Evolutionary conservation across 257 asterid species (phyloP).

Genomic region (Solanum appendiculatum): DNA sequence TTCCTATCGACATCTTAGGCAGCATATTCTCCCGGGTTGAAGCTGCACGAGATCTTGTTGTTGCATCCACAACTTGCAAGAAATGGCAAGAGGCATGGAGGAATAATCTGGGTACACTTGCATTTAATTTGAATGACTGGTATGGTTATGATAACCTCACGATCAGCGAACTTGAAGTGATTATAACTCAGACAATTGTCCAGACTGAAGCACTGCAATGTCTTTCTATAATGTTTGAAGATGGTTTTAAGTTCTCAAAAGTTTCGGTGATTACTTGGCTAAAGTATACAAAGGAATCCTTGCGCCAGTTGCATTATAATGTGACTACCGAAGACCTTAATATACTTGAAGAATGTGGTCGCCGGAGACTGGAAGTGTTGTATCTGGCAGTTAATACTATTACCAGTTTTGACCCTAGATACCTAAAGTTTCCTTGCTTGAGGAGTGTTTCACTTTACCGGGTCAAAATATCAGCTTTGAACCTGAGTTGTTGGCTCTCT

Average conservation of each 20-base stretch:
- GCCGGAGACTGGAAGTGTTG: constrained; percentile 66
- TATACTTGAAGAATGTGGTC: constrained; percentile 71
- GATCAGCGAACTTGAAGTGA: background rate
- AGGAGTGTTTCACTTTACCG: constrained; percentile 49
- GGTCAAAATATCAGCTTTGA: constrained; percentile 60
- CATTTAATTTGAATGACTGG: background rate
- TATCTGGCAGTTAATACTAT: constrained; percentile 59
- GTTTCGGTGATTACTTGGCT: background rate
- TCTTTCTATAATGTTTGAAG: background rate
- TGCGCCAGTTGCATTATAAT: constrained; percentile 59
- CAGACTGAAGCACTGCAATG: background rate
- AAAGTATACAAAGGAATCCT: background rate
- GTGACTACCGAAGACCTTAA: constrained; percentile 54
- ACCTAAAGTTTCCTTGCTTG: constrained; percentile 61
- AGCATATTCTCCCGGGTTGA: constrained; percentile 1
- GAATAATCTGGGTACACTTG: background rate
- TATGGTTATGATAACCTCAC: background rate
- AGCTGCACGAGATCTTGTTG: background rate
- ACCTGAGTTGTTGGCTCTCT: constrained; percentile 50
- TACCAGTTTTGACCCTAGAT: constrained; percentile 60
- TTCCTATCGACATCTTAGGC: constrained; percentile 3
- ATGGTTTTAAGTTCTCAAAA: background rate
- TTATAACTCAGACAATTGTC: background rate
- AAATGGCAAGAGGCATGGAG: background rate
- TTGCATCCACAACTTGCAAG: constrained; percentile 1